Base-by-base conservation (phyloP, 2,329 filamentous ascomycete species). In the Fusarium sp. region DNA sequence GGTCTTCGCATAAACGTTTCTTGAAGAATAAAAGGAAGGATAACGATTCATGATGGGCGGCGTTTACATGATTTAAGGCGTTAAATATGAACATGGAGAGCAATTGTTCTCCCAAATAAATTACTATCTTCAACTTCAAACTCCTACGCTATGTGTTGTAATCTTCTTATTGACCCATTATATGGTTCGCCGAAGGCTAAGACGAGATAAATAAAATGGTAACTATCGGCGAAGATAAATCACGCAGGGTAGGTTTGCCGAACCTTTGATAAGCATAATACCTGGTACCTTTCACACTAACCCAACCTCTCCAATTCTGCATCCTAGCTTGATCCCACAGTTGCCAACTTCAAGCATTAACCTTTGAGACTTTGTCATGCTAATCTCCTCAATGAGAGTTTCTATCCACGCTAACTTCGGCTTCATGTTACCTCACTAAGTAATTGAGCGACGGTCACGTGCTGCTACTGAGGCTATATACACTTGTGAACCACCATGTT, bases 371-470 rank as follows among this genome's bases (percentile, higher is more conserved):
- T 33, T 56, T 27, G n/a, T 17, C 22, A 17, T 43, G 35, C 17
- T 30, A 44, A 49, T 48, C 27, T 45, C 22, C 43, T 46, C 30
- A 45, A 35, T 27, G 25, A 33, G 20, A 44, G 17, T 19, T 44
- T 41, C 55, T 53, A 33, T 43, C 44, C 14, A 55, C 27, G 7
- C 35, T 37, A 37, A n/a, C 17, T 19, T 62, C 50, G 50, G 63
- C 50, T 50, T 62, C 56, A 45, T 39, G 45, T 40, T 63, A 48
- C 65, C 27, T 23, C 23, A 45, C 33, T 35, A 13, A 55, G 56
- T 66, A 49, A 68, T 62, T 69, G 61, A 69, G 61, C 49, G 40
- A 54, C 56, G 35, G 59, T 68, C 66, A 66, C 61, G 56, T 66
- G 66, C 32, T 23, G 11, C 13, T 4, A 15, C 9, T 33, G 48